Evolutionary conservation across 257 asterid genomes (phyloP), one percentile per base, ranked within the genome.

Genomic region (Salvia splendens): DNA sequence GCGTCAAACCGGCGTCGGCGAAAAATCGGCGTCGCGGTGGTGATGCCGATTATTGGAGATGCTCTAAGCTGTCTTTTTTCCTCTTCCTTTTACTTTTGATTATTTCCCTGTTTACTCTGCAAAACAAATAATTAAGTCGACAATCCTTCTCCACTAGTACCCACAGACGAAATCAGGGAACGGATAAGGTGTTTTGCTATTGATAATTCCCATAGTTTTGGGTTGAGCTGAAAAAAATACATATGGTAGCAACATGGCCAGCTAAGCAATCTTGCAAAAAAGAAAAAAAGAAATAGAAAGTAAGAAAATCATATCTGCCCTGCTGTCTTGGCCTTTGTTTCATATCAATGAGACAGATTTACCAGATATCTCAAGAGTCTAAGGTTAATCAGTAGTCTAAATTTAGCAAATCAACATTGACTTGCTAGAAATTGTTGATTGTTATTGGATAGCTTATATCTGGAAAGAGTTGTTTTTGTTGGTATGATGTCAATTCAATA

Each of bases 141-240:
- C 15, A 54, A 28, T 28, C 15, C 17, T 28, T 5, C 11, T 28
- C 41, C 41, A 11, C 7, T 54, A 54, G 33, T 30, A 50, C 55
- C 30, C 8, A 20, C 28, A 2, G 32, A 16, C 55, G 8, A 7
- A 32, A 50, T 50, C 17, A 50, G 32, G 55, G 55, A 50, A 41
- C 50, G 15, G 46, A 58, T 50, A 20, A 42, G 8, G 49, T 42
- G 30, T 66, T 51, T 41, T 11, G n/a, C 65, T 24, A 15, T 24
- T 40, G 59, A n/a, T 40, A 53, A 17, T 46, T 64, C 55, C 66
- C 59, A 69, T 38, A 64, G 20, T 36, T 57, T 12, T 65, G 61
- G 47, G 56, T 30, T 20, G 49, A 51, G 64, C 40, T 33, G 30
- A 48, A 57, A 48, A 57, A 12, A 48, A 12, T 55, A 17, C 43